These are phyloP conservation scores for Gentiana dahurica DNA, from an alignment of 257 asterid genomes.

Conservation along the genomic window DNA sequence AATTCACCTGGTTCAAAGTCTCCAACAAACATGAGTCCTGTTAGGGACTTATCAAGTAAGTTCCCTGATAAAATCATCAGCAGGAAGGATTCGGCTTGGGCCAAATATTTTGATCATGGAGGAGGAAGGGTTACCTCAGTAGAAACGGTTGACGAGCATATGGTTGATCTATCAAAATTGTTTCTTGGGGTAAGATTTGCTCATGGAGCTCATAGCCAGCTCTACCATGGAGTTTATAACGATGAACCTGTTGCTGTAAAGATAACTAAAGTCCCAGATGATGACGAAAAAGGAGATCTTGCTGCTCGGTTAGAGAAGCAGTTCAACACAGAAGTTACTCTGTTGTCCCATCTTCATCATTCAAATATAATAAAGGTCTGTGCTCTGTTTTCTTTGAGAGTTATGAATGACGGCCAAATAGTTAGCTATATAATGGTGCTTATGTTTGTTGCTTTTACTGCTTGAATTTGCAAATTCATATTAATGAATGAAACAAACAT, in stretches of 20 bases:
- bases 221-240: conserved; percentile 71
- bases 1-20: conserved; percentile 17
- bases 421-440: background rate
- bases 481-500: too few species aligned
- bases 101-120: conserved; percentile 57
- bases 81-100: conserved; percentile 51
- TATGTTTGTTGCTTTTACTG: background rate
- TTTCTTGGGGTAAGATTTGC: conserved; percentile 75
- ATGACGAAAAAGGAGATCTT: conserved; percentile 30
- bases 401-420: too few species aligned
- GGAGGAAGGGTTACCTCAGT: conserved; percentile 61
- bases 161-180: conserved; percentile 79
- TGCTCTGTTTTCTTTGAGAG: too few species aligned
- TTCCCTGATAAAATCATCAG: conserved; percentile 32
- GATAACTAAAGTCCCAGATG: conserved; percentile 68
- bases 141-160: conserved; percentile 43
- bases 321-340: conserved; percentile 50
- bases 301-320: conserved; percentile 42
- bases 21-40: conserved; percentile 13
- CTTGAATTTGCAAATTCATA: too few species aligned
- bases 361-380: conserved; percentile 56
- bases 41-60: conserved; percentile 31
- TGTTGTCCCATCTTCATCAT: conserved; percentile 57
- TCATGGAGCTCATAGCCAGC: conserved; percentile 71
- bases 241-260: conserved; percentile 83